Evolutionary conservation across 78 protist species (phyloP), one percentile per base, ranked within the genome.

Genomic region (Cavenderia fasciculata): DNA sequence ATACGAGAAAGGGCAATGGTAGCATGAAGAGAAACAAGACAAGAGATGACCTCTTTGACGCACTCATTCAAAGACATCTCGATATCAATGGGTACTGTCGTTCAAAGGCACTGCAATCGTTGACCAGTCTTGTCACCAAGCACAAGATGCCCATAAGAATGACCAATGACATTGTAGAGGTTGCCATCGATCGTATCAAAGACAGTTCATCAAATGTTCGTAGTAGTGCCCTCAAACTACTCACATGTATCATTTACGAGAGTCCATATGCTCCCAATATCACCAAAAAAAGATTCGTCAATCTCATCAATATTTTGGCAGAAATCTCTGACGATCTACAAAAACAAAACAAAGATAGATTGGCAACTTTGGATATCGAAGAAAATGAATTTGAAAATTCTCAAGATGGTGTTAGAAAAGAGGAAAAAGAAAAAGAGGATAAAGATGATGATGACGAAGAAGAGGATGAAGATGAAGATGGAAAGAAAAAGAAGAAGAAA

Each of bases 141-240:
- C 25, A 65, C 27, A 46, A 29, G 47, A 11, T 85, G 16, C 72
- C 73, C 23, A 25, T 25, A 29, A 1, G 38, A n/a, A 31, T 57
- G 38, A 16, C 34, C 38, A 49, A 74, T n/a, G 3, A 18, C 1
- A 12, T 78, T 11, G 23, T 65, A 6, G 47, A 59, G 4, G 43
- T 33, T 11, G 82, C 92, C 16, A 69, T 74, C 1, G 70, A 25
- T 19, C 47, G 95, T 0, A 19, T 94, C 3, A 38, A 36, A 0
- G 96, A 94, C 59, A 79, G 62, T 69, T 27, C 59, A 19, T 4
- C 54, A 1, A 41, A 16, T 4, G 90, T 79, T 19, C 74, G 96
- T 52, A 86, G 54, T 33, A 59, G 46, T 25, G 92, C 94, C 12
- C 27, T 94, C 0, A 25, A 54, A 0, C 61, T 94, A 25, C 2